A percentile compares a stretch with the other conserved stretches of the same genome.
These are phyloP conservation scores for Schizochytrium sp. DNA, from an alignment of 108 stramenopile species.

Conservation along the genomic window DNA sequence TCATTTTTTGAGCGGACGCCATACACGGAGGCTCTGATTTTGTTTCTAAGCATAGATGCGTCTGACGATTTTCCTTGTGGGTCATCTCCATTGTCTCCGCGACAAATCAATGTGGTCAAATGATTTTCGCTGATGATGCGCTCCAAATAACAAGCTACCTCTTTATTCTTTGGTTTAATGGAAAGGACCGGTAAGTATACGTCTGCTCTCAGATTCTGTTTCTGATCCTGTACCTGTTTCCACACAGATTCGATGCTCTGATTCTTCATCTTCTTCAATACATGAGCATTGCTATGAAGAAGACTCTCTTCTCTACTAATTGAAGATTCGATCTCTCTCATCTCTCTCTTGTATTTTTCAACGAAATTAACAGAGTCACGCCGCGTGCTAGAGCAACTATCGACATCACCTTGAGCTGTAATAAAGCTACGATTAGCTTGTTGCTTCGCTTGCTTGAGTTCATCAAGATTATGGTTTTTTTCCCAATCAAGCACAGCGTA, in stretches of 20 bases:
- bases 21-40: not conserved
- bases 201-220: not conserved
- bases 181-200: not conserved
- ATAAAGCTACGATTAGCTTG: too few relatives aligned
- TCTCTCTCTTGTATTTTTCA: not conserved
- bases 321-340: not conserved
- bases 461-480: too few relatives aligned
- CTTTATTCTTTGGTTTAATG: not conserved
- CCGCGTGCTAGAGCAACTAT: not conserved
- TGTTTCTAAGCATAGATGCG: not conserved
- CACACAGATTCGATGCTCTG: not conserved
- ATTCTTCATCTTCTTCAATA: not conserved
- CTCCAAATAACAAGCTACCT: not conserved
- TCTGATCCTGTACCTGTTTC: not conserved
- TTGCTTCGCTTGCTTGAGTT: too few relatives aligned
- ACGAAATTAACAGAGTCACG: not conserved
- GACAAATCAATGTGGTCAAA: not conserved
- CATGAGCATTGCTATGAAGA: not conserved
- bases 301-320: not conserved
- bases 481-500: too few relatives aligned
- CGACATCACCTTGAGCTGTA: too few relatives aligned
- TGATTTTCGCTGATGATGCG: not conserved
- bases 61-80: not conserved
- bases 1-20: not conserved
- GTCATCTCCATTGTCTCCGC: too few relatives aligned